Percentiles rank a stretch among this genome's conserved stretches.
These are phyloP conservation scores for Macadamia tetraphylla DNA, from an alignment of 164 flowering plant species.

Conservation along the genomic window DNA sequence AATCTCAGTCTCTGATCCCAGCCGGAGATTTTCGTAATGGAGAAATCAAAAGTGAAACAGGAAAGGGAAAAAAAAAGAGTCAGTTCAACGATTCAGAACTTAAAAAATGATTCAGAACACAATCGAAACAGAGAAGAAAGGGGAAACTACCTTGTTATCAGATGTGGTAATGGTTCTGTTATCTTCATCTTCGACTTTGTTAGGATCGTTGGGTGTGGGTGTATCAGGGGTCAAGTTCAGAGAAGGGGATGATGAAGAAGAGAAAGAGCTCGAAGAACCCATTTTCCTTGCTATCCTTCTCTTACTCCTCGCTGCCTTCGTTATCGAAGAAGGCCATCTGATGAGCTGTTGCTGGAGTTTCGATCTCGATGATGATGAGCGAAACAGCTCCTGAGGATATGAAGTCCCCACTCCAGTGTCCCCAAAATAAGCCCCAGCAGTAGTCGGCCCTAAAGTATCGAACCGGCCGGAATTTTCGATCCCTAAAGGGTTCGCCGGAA, in stretches of 20 bases:
- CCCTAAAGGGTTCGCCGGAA: too few species aligned
- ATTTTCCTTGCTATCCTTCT: constrained; percentile 17
- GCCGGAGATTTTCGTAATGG: background rate
- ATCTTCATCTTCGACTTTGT: too few species aligned
- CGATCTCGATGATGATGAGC: too few species aligned
- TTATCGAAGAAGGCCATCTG: background rate
- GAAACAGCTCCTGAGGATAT: background rate
- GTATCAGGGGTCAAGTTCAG: too few species aligned
- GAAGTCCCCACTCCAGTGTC: background rate
- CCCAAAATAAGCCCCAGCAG: constrained; percentile 7
- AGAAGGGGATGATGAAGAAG: background rate
- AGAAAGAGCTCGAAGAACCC: background rate
- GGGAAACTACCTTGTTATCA: constrained; percentile 12
- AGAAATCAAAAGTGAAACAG: background rate
- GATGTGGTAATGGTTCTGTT: background rate
- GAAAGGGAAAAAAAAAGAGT: background rate
- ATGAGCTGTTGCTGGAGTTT: too few species aligned
- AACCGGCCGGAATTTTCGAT: too few species aligned
- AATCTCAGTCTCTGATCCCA: constrained; percentile 10
- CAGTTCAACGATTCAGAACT: too few species aligned
- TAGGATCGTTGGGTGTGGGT: too few species aligned
- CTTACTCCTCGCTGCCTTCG: constrained; percentile 16
- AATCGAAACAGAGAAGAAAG: background rate
- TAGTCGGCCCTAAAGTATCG: too few species aligned
- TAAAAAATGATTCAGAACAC: background rate